Evolutionary conservation across 352 stramenopile genomes (phyloP), one percentile per base, ranked within the genome.

Genomic region (Detonula confervacea): DNA sequence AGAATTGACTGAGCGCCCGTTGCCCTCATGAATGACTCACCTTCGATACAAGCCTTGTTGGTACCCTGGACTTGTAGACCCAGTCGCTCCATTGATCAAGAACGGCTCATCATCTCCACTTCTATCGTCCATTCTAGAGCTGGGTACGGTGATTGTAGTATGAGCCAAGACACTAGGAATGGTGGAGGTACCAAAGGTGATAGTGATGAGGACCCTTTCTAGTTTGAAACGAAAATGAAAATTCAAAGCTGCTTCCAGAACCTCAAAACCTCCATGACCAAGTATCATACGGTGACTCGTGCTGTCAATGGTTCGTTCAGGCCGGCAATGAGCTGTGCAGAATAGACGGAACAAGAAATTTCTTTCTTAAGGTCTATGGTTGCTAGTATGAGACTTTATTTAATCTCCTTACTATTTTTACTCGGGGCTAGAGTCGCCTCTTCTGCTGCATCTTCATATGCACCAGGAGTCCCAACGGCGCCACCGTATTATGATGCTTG

Each of bases 401-500:
- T n/a, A n/a, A n/a, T 64, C 12, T 71, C 18, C 18, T 22, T 69
- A 3, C 42, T 71, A 24, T n/a, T 47, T 2, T 5, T 71, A 1
- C 22, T 57, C 6, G 20, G 49, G 29, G n/a, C 25, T 7, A 14
- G 16, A 27, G 37, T 47, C 4, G 4, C 37, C 16, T 55, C 9
- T 14, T 20, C 12, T 33, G 7, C 44, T 29, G 46, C 42, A n/a
- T n/a, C 39, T 16, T n/a, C n/a, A n/a, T n/a, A n/a, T n/a, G 2
- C 51, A 30, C 9, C 35, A 64, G 24, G n/a, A 52, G 35, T 73
- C 22, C 25, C 66, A 16, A 83, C 67, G 54, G 64, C 46, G 12
- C 66, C 67, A 29, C 29, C 70, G 4, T 80, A 67, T 30, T 57
- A 33, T 44, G 73, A 86, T 64, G 60, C 72, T 12, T 87, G 70